Conservation (phyloP, 768 basidiomycete genomes). For the Leccinum disarticulatum region DNA sequence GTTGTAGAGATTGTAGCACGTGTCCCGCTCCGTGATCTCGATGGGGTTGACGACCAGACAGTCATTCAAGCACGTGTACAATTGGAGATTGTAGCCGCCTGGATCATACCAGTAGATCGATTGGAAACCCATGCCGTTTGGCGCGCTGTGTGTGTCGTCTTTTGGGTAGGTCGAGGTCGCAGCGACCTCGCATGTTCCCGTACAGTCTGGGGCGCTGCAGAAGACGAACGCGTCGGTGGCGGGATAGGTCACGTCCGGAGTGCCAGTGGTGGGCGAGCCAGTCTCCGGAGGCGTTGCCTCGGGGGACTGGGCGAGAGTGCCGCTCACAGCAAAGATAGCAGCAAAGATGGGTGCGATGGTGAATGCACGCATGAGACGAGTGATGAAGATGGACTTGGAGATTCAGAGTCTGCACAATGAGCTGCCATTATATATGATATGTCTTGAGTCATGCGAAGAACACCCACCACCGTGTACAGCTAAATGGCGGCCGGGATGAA, state of each 20-base stretch:
- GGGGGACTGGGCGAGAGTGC: neutral
- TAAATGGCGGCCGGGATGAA: neutral
- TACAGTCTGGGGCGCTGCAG: conserved; percentile 4
- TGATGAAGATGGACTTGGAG: neutral
- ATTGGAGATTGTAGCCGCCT: neutral
- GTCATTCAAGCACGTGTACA: neutral
- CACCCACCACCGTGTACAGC: neutral
- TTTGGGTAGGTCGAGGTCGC: neutral
- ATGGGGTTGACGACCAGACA: neutral
- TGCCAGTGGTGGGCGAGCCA: neutral
- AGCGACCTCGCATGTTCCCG: neutral
- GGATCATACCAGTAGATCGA: conserved; percentile 3
- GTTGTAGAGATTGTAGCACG: neutral
- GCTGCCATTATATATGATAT: neutral
- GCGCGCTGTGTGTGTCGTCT: neutral
- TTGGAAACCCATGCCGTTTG: neutral
- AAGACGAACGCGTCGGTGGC: neutral
- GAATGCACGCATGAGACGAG: neutral
- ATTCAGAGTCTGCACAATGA: neutral
- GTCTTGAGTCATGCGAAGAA: neutral
- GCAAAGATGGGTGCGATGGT: neutral
- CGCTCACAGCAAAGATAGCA: neutral
- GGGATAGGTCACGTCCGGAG: neutral
- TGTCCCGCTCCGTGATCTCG: neutral
- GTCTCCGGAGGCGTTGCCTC: neutral